A percentile compares a stretch with the other conserved stretches of the same genome.
phyloP scores from a whole-genome alignment of 169 alveolate species.

The Plasmodium falciparum region DNA sequence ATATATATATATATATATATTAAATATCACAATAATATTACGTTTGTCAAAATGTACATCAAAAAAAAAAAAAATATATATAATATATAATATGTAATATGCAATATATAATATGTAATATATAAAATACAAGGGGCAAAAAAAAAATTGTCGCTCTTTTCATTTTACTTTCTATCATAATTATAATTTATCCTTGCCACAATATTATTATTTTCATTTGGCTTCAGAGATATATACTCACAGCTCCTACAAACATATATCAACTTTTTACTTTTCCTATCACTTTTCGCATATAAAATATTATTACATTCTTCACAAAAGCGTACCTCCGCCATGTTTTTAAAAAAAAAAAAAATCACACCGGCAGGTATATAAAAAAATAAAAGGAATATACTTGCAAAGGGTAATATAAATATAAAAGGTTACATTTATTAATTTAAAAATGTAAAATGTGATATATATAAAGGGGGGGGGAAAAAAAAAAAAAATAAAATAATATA shows the following conservation, averaged over 20 bases:
- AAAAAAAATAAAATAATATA: too few species aligned
- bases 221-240: conserved; percentile 78
- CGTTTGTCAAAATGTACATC: neutral
- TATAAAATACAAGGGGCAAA: too few species aligned
- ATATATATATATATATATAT: neutral
- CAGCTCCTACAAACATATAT: conserved; percentile 81
- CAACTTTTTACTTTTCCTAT: conserved; percentile 73
- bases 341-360: neutral
- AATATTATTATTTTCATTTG: conserved; percentile 78
- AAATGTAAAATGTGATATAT: too few species aligned
- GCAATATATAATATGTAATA: too few species aligned
- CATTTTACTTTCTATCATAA: conserved; percentile 76
- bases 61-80: too few species aligned
- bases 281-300: conserved; percentile 79
- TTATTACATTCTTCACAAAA: conserved; percentile 84
- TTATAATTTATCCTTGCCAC: conserved; percentile 78
- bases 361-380: neutral
- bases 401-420: too few species aligned
- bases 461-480: too few species aligned
- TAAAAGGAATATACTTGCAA: neutral
- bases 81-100: too few species aligned
- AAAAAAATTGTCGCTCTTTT: neutral
- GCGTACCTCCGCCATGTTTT: conserved; percentile 78
- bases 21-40: neutral
- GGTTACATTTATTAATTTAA: too few species aligned